Conservation (phyloP, 768 basidiomycete species). For the Kwoniella mangroviensis region DNA sequence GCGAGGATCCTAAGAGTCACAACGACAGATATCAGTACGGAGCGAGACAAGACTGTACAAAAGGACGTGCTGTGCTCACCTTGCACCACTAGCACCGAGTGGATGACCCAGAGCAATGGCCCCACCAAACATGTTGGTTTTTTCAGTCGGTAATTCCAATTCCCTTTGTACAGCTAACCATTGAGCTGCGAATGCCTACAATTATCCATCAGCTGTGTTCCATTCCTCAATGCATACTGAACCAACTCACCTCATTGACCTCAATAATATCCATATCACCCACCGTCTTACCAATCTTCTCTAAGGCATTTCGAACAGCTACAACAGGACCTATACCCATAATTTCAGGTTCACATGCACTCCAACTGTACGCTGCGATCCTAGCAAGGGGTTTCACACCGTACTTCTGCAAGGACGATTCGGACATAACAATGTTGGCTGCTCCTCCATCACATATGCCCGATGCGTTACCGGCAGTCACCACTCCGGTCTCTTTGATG, state of each 20-base stretch:
- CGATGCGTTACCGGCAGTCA: constrained; percentile 58
- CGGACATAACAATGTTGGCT: constrained; percentile 59
- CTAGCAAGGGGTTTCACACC: constrained; percentile 58
- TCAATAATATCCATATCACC: constrained; percentile 59
- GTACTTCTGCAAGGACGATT: constrained; percentile 53
- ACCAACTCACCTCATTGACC: constrained; percentile 51
- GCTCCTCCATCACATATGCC: constrained; percentile 60
- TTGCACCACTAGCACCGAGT: constrained; percentile 42
- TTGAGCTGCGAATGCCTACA: constrained; percentile 59
- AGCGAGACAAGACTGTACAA: too few relatives aligned
- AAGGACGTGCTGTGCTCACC: too few relatives aligned
- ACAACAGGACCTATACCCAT: constrained; percentile 61
- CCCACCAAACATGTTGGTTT: constrained; percentile 56
- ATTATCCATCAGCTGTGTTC: constrained; percentile 11
- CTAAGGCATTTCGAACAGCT: constrained; percentile 37
- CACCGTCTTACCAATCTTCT: constrained; percentile 48
- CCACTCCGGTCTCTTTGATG: constrained; percentile 55
- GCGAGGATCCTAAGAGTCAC: constrained; percentile 48
- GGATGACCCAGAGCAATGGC: constrained; percentile 58
- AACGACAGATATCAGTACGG: neutral
- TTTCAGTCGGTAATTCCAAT: constrained; percentile 55
- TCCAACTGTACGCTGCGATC: constrained; percentile 58
- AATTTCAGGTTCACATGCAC: constrained; percentile 59
- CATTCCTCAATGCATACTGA: neutral
- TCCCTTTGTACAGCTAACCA: constrained; percentile 59